Conservation (phyloP, 1,284 basidiomycete genomes). For the Cystobasidium slooffiae region DNA sequence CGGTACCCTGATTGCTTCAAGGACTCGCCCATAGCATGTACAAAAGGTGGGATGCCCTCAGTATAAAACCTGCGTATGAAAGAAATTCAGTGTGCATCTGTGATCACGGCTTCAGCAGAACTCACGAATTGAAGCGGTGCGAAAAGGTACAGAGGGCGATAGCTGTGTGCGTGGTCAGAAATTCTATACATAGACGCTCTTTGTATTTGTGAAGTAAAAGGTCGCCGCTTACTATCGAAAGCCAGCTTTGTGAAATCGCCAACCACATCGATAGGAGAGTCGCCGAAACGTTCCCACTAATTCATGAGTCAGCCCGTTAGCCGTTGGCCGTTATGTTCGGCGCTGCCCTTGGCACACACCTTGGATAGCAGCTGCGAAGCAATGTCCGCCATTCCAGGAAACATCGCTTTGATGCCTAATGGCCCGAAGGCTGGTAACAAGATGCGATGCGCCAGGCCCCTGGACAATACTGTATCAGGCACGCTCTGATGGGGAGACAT, state of each 20-base stretch:
- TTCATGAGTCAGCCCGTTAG: not conserved
- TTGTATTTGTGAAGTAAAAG: not conserved
- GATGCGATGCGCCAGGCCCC: conserved; percentile 14
- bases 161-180: not conserved
- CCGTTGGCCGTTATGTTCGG: not conserved
- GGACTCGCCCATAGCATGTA: conserved; percentile 1
- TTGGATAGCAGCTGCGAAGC: conserved; percentile 5
- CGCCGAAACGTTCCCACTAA: conserved; percentile 12
- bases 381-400: conserved; percentile 13
- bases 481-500: not conserved
- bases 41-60: not conserved
- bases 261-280: conserved; percentile 1
- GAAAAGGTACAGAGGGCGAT: conserved; percentile 6
- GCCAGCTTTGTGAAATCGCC: conserved; percentile 10
- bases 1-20: conserved; percentile 1
- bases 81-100: not conserved
- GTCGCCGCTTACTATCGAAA: not conserved
- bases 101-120: not conserved
- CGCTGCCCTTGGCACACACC: not conserved
- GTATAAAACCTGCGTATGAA: not conserved
- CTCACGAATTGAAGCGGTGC: conserved; percentile 5
- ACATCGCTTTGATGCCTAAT: conserved; percentile 9
- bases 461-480: not conserved
- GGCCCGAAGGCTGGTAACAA: conserved; percentile 17
- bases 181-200: not conserved